Evolutionary conservation across 164 flowering plant genomes (phyloP).

Genomic region (Vitis vinifera): ASM3070453v1 NC_081822.1:9155501-9156000

Average conservation of each 20-base stretch:
- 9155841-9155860: conserved; percentile 21
- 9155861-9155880: not conserved
- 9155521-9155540: too few relatives aligned
- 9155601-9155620: conserved; percentile 10
- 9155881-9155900: not conserved
- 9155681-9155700: conserved; percentile 36
- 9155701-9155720: conserved; percentile 21
- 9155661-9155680: conserved; percentile 11
- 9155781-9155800: conserved; percentile 12
- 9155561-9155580: not conserved
- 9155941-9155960: too few relatives aligned
- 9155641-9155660: conserved; percentile 33
- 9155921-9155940: too few relatives aligned
- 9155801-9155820: conserved; percentile 1
- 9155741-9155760: conserved; percentile 39
- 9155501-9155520: too few relatives aligned
- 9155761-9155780: conserved; percentile 21
- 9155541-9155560: too few relatives aligned
- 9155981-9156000: conserved; percentile 12
- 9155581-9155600: conserved; percentile 10
- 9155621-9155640: conserved; percentile 45
- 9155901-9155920: not conserved
- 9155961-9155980: too few relatives aligned
- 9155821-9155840: conserved; percentile 16
- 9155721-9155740: conserved; percentile 20